Evolutionary conservation across 2,329 filamentous ascomycete genomes (phyloP).

Genomic region (Fusarium caatingaense): DNA sequence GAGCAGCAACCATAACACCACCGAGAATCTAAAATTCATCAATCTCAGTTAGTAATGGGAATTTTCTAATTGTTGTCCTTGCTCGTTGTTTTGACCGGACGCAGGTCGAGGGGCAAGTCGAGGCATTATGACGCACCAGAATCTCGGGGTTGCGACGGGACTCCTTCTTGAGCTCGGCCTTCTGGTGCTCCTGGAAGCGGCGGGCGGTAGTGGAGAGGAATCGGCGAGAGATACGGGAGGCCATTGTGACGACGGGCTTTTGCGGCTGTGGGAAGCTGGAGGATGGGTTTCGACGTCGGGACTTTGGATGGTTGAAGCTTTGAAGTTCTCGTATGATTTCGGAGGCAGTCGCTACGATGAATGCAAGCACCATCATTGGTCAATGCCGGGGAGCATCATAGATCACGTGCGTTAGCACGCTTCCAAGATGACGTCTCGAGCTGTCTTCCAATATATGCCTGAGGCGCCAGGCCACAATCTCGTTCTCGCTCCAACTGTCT

Average conservation of each 20-base stretch:
- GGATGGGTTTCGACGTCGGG: slow-evolving; percentile 34
- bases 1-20: slow-evolving; percentile 88
- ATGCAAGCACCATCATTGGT: slow-evolving; percentile 44
- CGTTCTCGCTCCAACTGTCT: background rate
- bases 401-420: slow-evolving; percentile 38
- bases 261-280: slow-evolving; percentile 26
- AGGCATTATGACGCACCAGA: slow-evolving; percentile 57
- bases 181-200: slow-evolving; percentile 59
- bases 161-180: slow-evolving; percentile 66
- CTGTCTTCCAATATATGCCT: background rate
- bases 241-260: slow-evolving; percentile 58
- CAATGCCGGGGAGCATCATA: slow-evolving; percentile 37
- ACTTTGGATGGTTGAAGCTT: slow-evolving; percentile 42
- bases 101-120: slow-evolving; percentile 27
- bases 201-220: slow-evolving; percentile 66
- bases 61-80: slow-evolving; percentile 1
- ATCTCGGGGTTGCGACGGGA: slow-evolving; percentile 65
- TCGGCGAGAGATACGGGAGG: slow-evolving; percentile 67
- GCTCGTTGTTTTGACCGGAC: slow-evolving; percentile 11
- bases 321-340: slow-evolving; percentile 51
- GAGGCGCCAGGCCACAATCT: slow-evolving; percentile 9
- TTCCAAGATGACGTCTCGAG: slow-evolving; percentile 33
- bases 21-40: slow-evolving; percentile 77
- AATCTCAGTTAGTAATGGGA: slow-evolving; percentile 31
- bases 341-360: slow-evolving; percentile 32